These are phyloP conservation scores for Malassezia equina DNA, from an alignment of 1,284 basidiomycete genomes.

Conservation along the genomic window DNA sequence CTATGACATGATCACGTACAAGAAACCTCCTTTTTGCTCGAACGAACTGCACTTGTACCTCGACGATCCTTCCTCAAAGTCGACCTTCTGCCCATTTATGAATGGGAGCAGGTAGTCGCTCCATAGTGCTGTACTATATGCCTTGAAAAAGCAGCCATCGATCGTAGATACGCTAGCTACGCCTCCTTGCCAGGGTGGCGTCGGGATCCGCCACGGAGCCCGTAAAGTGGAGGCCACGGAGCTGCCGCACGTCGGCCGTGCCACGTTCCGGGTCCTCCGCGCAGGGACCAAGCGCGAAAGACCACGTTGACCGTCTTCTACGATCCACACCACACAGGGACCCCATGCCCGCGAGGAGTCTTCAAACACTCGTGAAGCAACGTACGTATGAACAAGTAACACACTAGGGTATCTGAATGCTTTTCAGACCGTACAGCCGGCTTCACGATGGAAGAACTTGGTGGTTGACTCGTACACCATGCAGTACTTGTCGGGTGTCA, in stretches of 20 bases:
- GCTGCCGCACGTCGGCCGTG: background rate
- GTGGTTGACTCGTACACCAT: constrained; percentile 89
- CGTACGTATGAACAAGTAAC: constrained; percentile 3
- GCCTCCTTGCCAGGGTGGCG: too few species aligned
- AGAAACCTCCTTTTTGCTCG: too few species aligned
- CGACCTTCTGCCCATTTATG: too few species aligned
- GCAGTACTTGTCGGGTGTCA: constrained; percentile 68
- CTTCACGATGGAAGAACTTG: constrained; percentile 75
- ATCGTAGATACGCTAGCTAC: too few species aligned
- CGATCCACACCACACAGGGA: background rate
- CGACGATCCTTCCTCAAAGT: too few species aligned
- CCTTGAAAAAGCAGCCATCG: too few species aligned
- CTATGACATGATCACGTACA: too few species aligned
- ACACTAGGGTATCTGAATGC: constrained; percentile 32
- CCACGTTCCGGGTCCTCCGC: constrained; percentile 1
- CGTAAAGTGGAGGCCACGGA: background rate
- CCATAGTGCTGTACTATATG: too few species aligned
- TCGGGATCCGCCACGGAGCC: background rate
- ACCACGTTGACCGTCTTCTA: background rate
- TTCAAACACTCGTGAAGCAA: constrained; percentile 17
- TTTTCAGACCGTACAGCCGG: constrained; percentile 43
- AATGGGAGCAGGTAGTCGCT: too few species aligned
- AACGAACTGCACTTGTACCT: too few species aligned
- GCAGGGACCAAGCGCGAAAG: constrained; percentile 12
- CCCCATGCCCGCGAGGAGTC: constrained; percentile 17